phyloP scores from a whole-genome alignment of 805 yeast species.

The Candida sonorensis region DNA sequence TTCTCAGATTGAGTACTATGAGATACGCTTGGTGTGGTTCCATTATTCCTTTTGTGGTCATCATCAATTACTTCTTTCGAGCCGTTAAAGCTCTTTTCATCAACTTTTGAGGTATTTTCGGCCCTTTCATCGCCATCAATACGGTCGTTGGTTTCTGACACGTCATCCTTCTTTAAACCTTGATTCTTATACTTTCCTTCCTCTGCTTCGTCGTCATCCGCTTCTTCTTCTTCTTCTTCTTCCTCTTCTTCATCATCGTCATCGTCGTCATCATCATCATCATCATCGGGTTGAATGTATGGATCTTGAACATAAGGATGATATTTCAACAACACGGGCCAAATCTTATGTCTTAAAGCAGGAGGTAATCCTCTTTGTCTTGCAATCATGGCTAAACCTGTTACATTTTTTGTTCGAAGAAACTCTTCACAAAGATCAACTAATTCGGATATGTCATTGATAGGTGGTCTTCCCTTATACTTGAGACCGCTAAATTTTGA shows the following conservation, averaged over 20 bases:
- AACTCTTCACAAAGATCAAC: slow-evolving; percentile 50
- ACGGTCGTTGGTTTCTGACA: too few species aligned
- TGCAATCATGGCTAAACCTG: slow-evolving; percentile 72
- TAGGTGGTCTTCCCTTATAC: slow-evolving; percentile 33
- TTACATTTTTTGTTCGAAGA: slow-evolving; percentile 54
- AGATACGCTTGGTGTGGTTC: too few species aligned
- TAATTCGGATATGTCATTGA: slow-evolving; percentile 41
- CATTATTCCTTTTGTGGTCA: neutral
- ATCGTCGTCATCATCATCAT: slow-evolving; percentile 29
- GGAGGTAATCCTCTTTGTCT: slow-evolving; percentile 86
- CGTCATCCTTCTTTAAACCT: too few species aligned
- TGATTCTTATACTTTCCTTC: slow-evolving; percentile 9
- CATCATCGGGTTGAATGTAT: slow-evolving; percentile 55
- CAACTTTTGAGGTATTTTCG: too few species aligned
- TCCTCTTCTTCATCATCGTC: slow-evolving; percentile 22
- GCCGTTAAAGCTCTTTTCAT: too few species aligned
- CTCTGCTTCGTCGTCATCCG: slow-evolving; percentile 12
- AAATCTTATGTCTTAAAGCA: slow-evolving; percentile 62
- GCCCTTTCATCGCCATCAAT: too few species aligned
- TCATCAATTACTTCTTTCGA: slow-evolving; percentile 1
- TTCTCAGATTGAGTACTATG: too few species aligned
- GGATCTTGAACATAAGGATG: slow-evolving; percentile 85
- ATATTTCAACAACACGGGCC: slow-evolving; percentile 77
- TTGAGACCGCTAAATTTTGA: slow-evolving; percentile 17
- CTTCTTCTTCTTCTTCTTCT: slow-evolving; percentile 15